Evolutionary conservation across 129 eudicot genomes (phyloP), one percentile per base, ranked within the genome.

Genomic region (Artemisia annua): DNA sequence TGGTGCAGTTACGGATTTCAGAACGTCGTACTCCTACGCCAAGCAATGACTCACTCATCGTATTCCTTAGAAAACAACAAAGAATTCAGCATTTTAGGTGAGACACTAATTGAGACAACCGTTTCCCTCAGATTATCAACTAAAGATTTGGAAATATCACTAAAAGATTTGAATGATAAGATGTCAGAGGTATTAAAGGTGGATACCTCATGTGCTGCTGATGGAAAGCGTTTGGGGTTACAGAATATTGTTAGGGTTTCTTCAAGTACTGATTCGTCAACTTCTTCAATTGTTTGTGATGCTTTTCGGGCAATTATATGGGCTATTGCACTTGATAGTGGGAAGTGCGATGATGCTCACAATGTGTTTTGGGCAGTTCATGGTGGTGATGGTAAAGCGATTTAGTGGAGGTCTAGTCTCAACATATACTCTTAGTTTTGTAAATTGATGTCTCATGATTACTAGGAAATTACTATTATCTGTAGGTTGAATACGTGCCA

Each of bases 41-140:
- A 92, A 9, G 95, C 96, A 26, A 80, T 89, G 97, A 93, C 97
- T 14, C 98, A 93, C 75, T 64, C 97, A 9, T 89, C 98, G 0
- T 89, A 63, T 64, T 93, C 98, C 0, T 84, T 82, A 75, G 97
- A 89, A 81, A 93, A 87, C 86, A 87, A 87, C 85, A 89, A 78
- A 66, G 96, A 87, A 0, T 70, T 89, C n/a, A 86, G 92, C 72
- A 17, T 93, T 22, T 52, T 93, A 69, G 98, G 98, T 7, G 86
- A 66, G 63, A 83, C 80, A 28, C 53, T 92, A 56, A 92, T 92
- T 10, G 87, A 87, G 66, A 72, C 92, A 20, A 69, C 84, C 3
- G 84, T 84, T 46, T 62, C 87, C 0, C 80, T 92, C 17, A 59
- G 74, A 51, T 80, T 55, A 12, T 72, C 89, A 20, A 43, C 8